Percentiles rank a stretch among this genome's conserved stretches.
phyloP scores from a whole-genome alignment of 169 alveolate genomes.

The Toxoplasma gondii region DNA sequence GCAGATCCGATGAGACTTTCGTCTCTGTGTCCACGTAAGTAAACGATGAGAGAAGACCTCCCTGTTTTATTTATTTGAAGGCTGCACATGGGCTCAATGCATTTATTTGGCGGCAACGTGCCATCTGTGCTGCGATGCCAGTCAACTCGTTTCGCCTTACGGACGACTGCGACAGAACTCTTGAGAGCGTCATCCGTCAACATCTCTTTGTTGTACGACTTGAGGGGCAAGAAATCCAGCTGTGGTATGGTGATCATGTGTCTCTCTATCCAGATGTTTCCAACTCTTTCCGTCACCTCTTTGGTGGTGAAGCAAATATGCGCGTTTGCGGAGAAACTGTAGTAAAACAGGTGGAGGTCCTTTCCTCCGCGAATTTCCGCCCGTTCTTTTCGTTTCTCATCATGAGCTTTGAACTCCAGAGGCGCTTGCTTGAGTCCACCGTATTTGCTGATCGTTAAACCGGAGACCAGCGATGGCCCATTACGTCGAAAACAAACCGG shows the following conservation, averaged over 20 bases:
- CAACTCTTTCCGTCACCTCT: conserved; percentile 7
- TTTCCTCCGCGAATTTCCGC: not conserved
- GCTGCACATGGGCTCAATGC: too few species aligned
- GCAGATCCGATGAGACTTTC: not conserved
- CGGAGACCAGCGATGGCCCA: not conserved
- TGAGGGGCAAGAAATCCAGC: conserved; percentile 12
- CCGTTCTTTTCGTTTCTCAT: not conserved
- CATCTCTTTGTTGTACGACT: conserved; percentile 8
- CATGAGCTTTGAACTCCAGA: conserved; percentile 3
- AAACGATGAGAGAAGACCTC: too few species aligned
- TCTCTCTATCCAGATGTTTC: not conserved
- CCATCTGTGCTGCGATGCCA: too few species aligned
- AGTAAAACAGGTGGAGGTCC: not conserved
- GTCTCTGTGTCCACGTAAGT: too few species aligned
- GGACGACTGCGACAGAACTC: not conserved
- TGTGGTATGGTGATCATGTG: not conserved
- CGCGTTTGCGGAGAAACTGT: not conserved
- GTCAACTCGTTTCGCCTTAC: not conserved
- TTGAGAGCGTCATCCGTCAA: not conserved
- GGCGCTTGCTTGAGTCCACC: conserved; percentile 31
- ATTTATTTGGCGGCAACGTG: too few species aligned
- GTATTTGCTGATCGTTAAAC: not conserved
- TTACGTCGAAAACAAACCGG: not conserved
- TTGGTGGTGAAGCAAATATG: not conserved
- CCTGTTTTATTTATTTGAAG: too few species aligned